Percentiles rank a stretch among this genome's conserved stretches.
These are phyloP conservation scores for Golubevia sp. DNA, from an alignment of 1,284 basidiomycete species.

Conservation along the genomic window DNA sequence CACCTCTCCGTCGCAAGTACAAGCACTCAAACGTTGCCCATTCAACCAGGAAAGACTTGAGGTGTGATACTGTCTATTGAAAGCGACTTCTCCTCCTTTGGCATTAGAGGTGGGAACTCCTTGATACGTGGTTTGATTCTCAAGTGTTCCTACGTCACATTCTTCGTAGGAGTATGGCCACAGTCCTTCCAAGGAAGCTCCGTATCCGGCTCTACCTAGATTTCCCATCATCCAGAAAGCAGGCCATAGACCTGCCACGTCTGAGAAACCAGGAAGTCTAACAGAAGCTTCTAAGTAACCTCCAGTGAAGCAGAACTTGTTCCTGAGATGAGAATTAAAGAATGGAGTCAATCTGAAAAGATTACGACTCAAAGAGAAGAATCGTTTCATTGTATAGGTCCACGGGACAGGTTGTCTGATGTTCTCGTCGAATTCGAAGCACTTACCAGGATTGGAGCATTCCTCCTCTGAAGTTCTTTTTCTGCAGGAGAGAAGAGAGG, in stretches of 20 bases:
- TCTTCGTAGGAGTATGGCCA: conserved; percentile 56
- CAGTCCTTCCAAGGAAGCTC: conserved; percentile 48
- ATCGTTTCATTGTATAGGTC: too few relatives aligned
- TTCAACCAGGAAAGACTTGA: conserved; percentile 17
- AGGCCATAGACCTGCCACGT: conserved; percentile 51
- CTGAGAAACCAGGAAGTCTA: conserved; percentile 36
- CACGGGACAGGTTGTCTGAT: too few relatives aligned
- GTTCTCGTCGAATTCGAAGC: too few relatives aligned
- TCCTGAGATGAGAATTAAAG: too few relatives aligned
- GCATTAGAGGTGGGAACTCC: conserved; percentile 29
- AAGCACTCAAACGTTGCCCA: conserved; percentile 48
- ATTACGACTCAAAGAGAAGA: too few relatives aligned
- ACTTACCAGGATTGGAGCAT: conserved; percentile 60
- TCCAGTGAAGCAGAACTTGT: conserved; percentile 61
- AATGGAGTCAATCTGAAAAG: too few relatives aligned
- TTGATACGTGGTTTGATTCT: conserved; percentile 40
- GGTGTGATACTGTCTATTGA: conserved; percentile 12
- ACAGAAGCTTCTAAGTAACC: conserved; percentile 56
- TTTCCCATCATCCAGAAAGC: conserved; percentile 59
- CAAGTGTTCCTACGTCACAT: conserved; percentile 52
- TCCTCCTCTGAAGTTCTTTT: conserved; percentile 19
- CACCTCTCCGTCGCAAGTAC: conserved; percentile 50
- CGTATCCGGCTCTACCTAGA: conserved; percentile 54
- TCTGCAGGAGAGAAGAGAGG: too few relatives aligned
- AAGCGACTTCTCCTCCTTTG: conserved; percentile 30